These are phyloP conservation scores for Malus asiatica DNA, from an alignment of 306 rosid genomes.

Conservation along the genomic window DNA sequence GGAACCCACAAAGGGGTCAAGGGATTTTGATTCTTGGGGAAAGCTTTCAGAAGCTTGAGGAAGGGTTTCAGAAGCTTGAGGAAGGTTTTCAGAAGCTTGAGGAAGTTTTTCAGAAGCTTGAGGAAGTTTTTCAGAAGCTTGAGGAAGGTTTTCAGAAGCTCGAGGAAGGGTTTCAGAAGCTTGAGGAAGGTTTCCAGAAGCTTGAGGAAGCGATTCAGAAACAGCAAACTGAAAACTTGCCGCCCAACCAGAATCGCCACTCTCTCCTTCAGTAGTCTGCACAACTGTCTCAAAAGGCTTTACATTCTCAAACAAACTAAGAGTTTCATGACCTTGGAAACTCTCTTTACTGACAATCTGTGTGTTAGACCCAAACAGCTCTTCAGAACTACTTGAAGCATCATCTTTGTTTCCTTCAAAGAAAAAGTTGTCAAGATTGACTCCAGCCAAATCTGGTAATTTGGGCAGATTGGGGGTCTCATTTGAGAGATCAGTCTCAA, in stretches of 20 bases:
- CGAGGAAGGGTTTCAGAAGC: constrained; percentile 27
- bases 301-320: constrained; percentile 54
- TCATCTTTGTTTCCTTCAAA: constrained; percentile 28
- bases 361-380: constrained; percentile 16
- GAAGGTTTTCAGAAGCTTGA: constrained; percentile 27
- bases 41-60: constrained; percentile 25
- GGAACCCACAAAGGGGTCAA: constrained; percentile 38
- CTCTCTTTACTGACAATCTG: constrained; percentile 14
- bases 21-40: constrained; percentile 33
- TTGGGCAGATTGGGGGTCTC: constrained; percentile 30
- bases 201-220: constrained; percentile 18
- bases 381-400: constrained; percentile 21
- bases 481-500: constrained; percentile 18
- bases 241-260: constrained; percentile 58
- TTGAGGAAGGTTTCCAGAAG: neutral
- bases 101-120: neutral
- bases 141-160: neutral
- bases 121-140: constrained; percentile 28
- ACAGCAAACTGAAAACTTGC: constrained; percentile 50
- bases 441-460: constrained; percentile 49
- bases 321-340: constrained; percentile 33
- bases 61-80: neutral
- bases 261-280: constrained; percentile 30
- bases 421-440: constrained; percentile 48
- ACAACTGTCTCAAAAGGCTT: constrained; percentile 26